phyloP scores from a whole-genome alignment of 257 asterid genomes.

The Penstemon davidsonii region DNA sequence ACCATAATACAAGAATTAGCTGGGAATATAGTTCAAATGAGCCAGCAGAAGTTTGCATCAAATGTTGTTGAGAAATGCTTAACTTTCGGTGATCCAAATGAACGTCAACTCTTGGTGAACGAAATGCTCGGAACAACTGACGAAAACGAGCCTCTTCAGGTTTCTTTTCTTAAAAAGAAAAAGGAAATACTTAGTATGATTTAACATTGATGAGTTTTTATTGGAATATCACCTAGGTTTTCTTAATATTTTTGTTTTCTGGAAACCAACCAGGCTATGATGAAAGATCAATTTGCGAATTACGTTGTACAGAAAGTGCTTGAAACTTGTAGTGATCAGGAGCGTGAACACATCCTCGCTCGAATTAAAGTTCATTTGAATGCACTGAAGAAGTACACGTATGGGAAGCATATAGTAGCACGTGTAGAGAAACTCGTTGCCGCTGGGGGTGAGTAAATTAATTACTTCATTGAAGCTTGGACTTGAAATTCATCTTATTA shows the following conservation, averaged over 20 bases:
- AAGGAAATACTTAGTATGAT: too few relatives aligned
- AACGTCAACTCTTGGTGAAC: conserved; percentile 62
- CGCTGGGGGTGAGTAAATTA: conserved; percentile 64
- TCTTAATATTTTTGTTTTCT: conserved; percentile 3
- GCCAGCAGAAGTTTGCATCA: conserved; percentile 89
- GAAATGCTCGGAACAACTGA: conserved; percentile 83
- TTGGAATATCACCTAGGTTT: neutral
- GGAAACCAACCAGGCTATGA: conserved; percentile 53
- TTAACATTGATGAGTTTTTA: too few relatives aligned
- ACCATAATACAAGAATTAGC: conserved; percentile 55
- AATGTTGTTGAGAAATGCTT: conserved; percentile 87
- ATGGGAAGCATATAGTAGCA: conserved; percentile 84
- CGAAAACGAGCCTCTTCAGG: conserved; percentile 90
- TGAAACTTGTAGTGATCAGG: conserved; percentile 79
- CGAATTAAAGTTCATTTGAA: conserved; percentile 76
- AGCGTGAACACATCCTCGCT: conserved; percentile 64
- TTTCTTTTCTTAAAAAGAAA: conserved; percentile 1
- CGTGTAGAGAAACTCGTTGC: conserved; percentile 94
- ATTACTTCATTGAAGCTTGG: neutral
- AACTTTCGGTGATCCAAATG: conserved; percentile 63
- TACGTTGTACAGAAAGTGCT: conserved; percentile 91
- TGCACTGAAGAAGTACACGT: conserved; percentile 75
- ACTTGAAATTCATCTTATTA: too few relatives aligned
- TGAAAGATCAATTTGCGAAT: conserved; percentile 85
- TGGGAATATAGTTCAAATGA: conserved; percentile 80